Conservation (phyloP, 352 stramenopile genomes). For the Pythium angustatum region DNA sequence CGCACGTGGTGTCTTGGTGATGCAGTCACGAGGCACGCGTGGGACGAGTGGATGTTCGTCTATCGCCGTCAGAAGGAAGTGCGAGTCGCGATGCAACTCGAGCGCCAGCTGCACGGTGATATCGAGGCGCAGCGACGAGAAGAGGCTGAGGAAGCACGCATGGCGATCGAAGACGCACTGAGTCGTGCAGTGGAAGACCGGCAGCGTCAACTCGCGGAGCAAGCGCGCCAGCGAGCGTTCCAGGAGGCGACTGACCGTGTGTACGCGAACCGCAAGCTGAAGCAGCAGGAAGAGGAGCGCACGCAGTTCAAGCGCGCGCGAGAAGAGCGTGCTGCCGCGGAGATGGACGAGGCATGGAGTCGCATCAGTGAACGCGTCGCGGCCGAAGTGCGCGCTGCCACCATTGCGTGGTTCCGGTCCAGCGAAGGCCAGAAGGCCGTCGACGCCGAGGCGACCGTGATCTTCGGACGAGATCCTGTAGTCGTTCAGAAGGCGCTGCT, state of each 20-base stretch:
- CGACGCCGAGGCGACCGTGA: constrained; percentile 39
- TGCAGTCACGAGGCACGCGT: constrained; percentile 18
- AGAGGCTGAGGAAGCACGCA: constrained; percentile 33
- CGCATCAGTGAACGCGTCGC: constrained; percentile 44
- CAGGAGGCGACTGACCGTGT: constrained; percentile 47
- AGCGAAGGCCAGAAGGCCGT: constrained; percentile 34
- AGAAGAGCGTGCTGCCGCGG: constrained; percentile 17
- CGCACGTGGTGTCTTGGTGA: not conserved
- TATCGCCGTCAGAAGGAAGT: constrained; percentile 48
- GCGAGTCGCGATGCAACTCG: constrained; percentile 38
- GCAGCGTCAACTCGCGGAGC: constrained; percentile 33
- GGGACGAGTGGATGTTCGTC: constrained; percentile 41
- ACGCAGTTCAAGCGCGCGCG: constrained; percentile 40
- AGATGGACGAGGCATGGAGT: constrained; percentile 47
- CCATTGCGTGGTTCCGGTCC: constrained; percentile 46
- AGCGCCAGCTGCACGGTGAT: constrained; percentile 42
- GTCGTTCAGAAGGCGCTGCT: constrained; percentile 46
- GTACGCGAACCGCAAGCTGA: constrained; percentile 46
- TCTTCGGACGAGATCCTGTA: constrained; percentile 59
- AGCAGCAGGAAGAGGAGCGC: constrained; percentile 56
- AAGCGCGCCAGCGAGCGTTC: constrained; percentile 39
- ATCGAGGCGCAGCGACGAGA: constrained; percentile 33
- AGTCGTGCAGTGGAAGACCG: constrained; percentile 34
- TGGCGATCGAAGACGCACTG: constrained; percentile 54
- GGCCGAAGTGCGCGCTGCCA: constrained; percentile 45